Evolutionary conservation across 371 early-diverging fungal species (phyloP), one percentile per base, ranked within the genome.

Genomic region (Mortierella sp.): DNA sequence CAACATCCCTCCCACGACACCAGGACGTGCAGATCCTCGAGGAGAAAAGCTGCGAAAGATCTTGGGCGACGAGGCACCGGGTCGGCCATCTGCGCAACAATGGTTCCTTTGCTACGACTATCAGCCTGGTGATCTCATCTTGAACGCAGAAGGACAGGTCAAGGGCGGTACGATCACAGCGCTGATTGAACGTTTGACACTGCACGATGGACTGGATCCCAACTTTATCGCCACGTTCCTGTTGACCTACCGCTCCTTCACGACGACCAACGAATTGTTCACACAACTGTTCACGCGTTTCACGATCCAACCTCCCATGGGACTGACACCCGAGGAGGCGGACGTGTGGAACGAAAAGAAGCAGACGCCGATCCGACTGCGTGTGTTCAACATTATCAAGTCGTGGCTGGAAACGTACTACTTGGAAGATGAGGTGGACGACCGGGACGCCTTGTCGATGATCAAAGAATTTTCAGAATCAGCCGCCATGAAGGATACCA

Each of bases 351-450:
- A 82, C 50, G 95, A 95, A 54, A 91, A 90, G 72, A 96, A 97
- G 71, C 82, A 91, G 47, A 92, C 86, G 41, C 92, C 95, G 1
- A 88, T 96, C 34, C 91, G 96, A 12, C 79, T 96, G 54, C 86
- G 93, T n/a, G 96, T 98, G 3, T 92, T 90, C 78, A 96, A 95
- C 71, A 88, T 96, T 10, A 89, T 96, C 72, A 95, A 95, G 66
- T 85, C 87, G 10, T 98, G 98, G 98, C 82, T 98, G 8, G 96
- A 96, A 63, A 83, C 83, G 49, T 91, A 91, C 71, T 96, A 91
- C 82, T 81, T 90, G 16, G 95, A 95, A 61, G 90, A 90, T 63
- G 86, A 90, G 60, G 24, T 7, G 1, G 72, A 71, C 4, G 92
- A 91, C 88, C 40, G 80, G 7, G 63, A 69, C 27, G 86, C 89